Base-by-base conservation (phyloP, 2,329 filamentous ascomycete species). In the Apiospora hydei region DNA sequence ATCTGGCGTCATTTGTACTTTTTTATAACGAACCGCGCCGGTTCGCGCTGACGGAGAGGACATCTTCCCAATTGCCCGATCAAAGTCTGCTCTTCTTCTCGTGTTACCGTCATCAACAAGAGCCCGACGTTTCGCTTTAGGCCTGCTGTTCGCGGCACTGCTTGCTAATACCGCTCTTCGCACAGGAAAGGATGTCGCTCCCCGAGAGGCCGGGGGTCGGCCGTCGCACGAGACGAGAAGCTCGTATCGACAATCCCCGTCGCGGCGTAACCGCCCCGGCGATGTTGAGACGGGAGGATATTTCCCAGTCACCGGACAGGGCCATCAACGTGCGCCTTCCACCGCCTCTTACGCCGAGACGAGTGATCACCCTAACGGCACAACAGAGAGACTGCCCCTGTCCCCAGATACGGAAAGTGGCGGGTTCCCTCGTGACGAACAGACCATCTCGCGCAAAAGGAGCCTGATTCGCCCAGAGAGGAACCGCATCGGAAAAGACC, bases 391-490 rank as follows among this genome's bases (percentile, higher is more conserved):
- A 76, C 81, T 85, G 74, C 88, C 87, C 78, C 83, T 90, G 79
- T 88, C 87, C 64, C 86, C 87, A 43, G 84, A 84, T n/a, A 79
- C 78, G 64, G 83, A 83, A 47, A 77, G 72, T 69, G 73, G 72
- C 73, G 81, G n/a, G 76, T 80, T 41, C 75, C 77, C 47, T 71
- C 75, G 14, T 71, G 77, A 71, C 75, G 74, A 73, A 78, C 83
- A 69, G 79, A 82, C 70, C 80, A 82, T 51, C 81, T 89, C 73
- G 73, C 91, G 95, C 77, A 98, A 98, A 84, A 91, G 93, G 81
- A 98, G 94, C 82, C 86, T 99, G 75, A 92, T 99, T 79, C 89
- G 93, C 74, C 96, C 96, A 0, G 96, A 99, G 83, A 90, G 96
- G 76, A 93, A 93, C 78, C 90, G 93, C 77, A 94, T 97, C 76